Evolutionary conservation across 768 basidiomycete species (phyloP), one percentile per base, ranked within the genome.

Genomic region (Naematelia aurantialba): DNA sequence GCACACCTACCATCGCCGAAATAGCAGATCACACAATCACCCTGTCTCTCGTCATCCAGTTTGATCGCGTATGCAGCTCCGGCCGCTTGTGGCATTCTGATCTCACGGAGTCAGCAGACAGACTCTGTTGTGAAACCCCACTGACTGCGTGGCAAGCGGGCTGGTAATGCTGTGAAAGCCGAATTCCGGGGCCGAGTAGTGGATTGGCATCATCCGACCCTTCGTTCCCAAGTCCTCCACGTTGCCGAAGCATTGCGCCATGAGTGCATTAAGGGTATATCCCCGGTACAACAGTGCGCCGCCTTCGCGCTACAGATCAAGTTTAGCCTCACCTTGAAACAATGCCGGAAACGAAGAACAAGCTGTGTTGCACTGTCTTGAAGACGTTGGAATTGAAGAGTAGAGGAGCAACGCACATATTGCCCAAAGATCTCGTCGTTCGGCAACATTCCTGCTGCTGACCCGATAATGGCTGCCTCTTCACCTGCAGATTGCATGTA

Each of bases 161-260:
- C 89, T 92, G 2, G 93, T 96, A 60, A 96, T 96, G 19, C 89
- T 90, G 78, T 92, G 89, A 74, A 93, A 94, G 74, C 94, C 92
- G 59, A 88, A 84, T 58, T 84, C 79, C 1, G 83, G 82, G 4
- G 91, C 91, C 13, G 90, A 89, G 75, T 91, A 91, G 71, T 97
- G 92, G 84, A 93, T 89, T 12, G 91, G 91, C 91, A 96, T 94
- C 72, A 93, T 90, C 31, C 89, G 82, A 17, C 92, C 91, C 72
- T 91, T 92, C 5, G 87, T 85, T 11, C 85, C 83, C 11, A 76
- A 81, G 74, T 97, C 92, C 61, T 89, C 84, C 66, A 84, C 79
- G 65, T 89, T 93, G 29, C 90, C 89, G 69, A 96, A 90, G 75
- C 89, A 92, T 75, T 96, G 92, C 0, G 85, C 85, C 89, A 97